These are phyloP conservation scores for Ilyonectria sp. DNA, from an alignment of 2,329 filamentous ascomycete species.

Conservation along the genomic window DNA sequence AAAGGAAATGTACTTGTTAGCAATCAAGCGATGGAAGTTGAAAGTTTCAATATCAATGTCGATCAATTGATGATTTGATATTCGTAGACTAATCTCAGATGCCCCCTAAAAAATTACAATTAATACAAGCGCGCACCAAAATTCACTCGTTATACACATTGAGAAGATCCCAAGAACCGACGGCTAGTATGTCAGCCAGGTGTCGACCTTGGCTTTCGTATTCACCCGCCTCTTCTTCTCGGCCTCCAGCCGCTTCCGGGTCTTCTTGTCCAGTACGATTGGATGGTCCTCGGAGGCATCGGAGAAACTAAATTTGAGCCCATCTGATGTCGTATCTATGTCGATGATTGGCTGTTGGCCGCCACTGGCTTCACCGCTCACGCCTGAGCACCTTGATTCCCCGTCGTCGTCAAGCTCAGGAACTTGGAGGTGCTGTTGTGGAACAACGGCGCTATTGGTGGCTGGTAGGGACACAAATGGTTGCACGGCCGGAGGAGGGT, in stretches of 20 bases:
- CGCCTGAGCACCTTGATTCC: conserved; percentile 5
- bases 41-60: not conserved
- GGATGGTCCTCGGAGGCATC: conserved; percentile 18
- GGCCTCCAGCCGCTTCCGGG: conserved; percentile 26
- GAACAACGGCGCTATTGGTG: not conserved
- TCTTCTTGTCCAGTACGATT: conserved; percentile 37
- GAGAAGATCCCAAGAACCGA: not conserved
- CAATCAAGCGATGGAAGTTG: not conserved
- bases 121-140: not conserved
- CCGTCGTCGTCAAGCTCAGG: conserved; percentile 23
- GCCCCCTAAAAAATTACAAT: not conserved
- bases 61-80: not conserved
- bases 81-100: not conserved
- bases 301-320: conserved; percentile 27
- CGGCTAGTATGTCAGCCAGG: conserved; percentile 38
- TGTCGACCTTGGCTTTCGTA: conserved; percentile 38
- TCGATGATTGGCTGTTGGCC: not conserved
- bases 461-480: not conserved
- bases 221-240: conserved; percentile 42
- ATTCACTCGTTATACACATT: not conserved
- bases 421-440: not conserved
- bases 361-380: not conserved
- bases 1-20: not conserved
- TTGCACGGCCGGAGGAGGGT: conserved; percentile 1
- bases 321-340: conserved; percentile 9